A percentile compares a stretch with the other conserved stretches of the same genome.
Conservation (phyloP, 306 rosid species). For the Vigna angularis region DNA sequence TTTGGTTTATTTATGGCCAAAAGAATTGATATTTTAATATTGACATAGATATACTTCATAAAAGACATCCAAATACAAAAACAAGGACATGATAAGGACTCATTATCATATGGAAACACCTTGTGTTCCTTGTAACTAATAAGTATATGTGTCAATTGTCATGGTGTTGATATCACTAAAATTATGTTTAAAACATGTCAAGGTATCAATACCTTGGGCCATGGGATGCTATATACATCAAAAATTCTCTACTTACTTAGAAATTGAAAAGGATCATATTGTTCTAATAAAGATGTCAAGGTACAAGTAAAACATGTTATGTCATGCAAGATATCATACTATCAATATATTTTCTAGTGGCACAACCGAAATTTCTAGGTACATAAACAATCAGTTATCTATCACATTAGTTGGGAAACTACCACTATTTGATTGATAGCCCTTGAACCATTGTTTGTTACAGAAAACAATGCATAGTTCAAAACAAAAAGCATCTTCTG, state of each 20-base stretch:
- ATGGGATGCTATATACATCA: not conserved
- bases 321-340: slow-evolving; percentile 9
- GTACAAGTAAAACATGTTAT: slow-evolving; percentile 8
- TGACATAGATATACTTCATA: slow-evolving; percentile 25
- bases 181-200: not conserved
- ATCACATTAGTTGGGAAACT: not conserved
- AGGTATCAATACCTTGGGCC: slow-evolving; percentile 4
- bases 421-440: not conserved
- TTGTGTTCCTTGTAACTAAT: slow-evolving; percentile 4
- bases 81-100: not conserved
- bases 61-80: slow-evolving; percentile 26
- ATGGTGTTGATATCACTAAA: slow-evolving; percentile 5
- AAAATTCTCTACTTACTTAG: slow-evolving; percentile 11
- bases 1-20: slow-evolving; percentile 35
- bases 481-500: slow-evolving; percentile 15
- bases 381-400: slow-evolving; percentile 12
- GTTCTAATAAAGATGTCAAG: slow-evolving; percentile 12
- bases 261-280: slow-evolving; percentile 10
- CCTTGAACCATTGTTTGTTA: not conserved
- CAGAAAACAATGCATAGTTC: slow-evolving; percentile 5
- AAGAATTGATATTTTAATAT: slow-evolving; percentile 25
- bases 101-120: slow-evolving; percentile 19
- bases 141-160: slow-evolving; percentile 13
- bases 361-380: slow-evolving; percentile 13
- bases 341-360: not conserved